Evolutionary conservation across 208 protist species (phyloP).

Genomic region (Novymonas esmeraldas): DNA sequence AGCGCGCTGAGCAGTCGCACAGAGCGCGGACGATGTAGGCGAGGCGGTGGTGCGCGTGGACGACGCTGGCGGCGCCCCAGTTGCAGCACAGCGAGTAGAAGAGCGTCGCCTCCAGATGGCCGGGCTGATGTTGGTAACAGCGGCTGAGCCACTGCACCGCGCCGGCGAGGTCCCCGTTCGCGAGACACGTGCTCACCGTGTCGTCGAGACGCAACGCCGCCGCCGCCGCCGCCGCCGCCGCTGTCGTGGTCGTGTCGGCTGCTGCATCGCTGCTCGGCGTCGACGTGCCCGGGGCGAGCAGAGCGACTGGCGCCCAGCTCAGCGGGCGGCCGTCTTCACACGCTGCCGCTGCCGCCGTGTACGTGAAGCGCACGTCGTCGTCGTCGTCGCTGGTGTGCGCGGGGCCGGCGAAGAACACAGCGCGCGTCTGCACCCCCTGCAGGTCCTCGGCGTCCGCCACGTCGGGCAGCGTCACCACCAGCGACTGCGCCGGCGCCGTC

Average conservation of each 20-base stretch:
- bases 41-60: constrained; percentile 78
- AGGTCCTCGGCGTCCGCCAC: constrained; percentile 64
- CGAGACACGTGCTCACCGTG: constrained; percentile 65
- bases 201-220: constrained; percentile 53
- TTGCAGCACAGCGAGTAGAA: constrained; percentile 66
- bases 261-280: not conserved
- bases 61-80: constrained; percentile 62
- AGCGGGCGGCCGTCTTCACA: constrained; percentile 16
- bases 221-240: not conserved
- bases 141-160: constrained; percentile 62
- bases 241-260: not conserved
- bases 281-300: constrained; percentile 18
- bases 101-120: constrained; percentile 64
- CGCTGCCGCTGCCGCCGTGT: constrained; percentile 4
- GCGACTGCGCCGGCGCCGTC: constrained; percentile 9
- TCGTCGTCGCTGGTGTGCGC: constrained; percentile 6
- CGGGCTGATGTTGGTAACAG: constrained; percentile 48
- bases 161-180: constrained; percentile 57
- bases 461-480: constrained; percentile 80
- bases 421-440: constrained; percentile 70
- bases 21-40: constrained; percentile 62
- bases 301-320: constrained; percentile 19
- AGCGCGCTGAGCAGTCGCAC: constrained; percentile 50
- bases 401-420: constrained; percentile 61
- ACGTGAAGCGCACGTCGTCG: constrained; percentile 9